A percentile compares a stretch with the other conserved stretches of the same genome.
These are phyloP conservation scores for Blumeria hordei DNA, from an alignment of 2,329 filamentous ascomycete species.

Conservation along the genomic window DNA sequence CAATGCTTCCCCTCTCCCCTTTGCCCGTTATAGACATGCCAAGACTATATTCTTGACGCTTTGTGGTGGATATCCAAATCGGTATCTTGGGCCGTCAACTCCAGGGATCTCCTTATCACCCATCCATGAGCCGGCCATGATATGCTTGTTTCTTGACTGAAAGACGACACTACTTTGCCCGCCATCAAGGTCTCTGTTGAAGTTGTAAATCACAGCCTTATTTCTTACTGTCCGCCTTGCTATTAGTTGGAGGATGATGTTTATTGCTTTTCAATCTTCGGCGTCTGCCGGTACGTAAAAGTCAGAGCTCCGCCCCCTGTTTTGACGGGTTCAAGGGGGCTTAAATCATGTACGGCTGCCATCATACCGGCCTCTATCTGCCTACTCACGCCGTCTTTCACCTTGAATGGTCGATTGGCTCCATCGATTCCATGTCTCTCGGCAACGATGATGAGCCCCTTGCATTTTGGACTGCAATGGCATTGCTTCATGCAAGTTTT, in stretches of 20 bases:
- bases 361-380: no score
- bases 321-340: no score
- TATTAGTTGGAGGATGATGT: not conserved
- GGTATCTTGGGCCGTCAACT: not conserved
- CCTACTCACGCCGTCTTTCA: no score
- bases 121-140: not conserved
- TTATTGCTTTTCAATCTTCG: not conserved
- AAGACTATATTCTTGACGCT: not conserved
- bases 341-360: no score
- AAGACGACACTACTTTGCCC: not conserved
- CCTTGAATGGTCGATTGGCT: no score
- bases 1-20: not conserved
- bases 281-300: not conserved
- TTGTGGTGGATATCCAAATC: not conserved
- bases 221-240: not conserved
- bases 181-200: not conserved
- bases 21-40: not conserved
- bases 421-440: no score
- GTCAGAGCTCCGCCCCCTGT: not conserved
- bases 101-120: not conserved
- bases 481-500: no score
- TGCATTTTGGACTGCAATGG: no score
- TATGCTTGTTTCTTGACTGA: not conserved
- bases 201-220: not conserved
- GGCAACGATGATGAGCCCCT: no score